Percentiles rank a stretch among this genome's conserved stretches.
Conservation (phyloP, 2,329 filamentous ascomycete species). For the Cladosporium sp. region DNA sequence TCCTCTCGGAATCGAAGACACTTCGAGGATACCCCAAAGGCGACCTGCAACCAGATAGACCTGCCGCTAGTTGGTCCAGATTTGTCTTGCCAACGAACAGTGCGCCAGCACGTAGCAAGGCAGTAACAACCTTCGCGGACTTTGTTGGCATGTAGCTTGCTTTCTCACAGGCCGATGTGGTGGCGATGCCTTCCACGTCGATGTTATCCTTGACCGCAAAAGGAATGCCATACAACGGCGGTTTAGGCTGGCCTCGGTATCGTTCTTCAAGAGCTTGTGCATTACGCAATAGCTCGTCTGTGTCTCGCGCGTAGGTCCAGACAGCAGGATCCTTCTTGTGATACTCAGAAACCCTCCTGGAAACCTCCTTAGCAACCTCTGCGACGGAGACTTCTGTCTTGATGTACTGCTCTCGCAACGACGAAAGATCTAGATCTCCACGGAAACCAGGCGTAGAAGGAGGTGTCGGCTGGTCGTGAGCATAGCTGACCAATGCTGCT, state of each 20-base stretch:
- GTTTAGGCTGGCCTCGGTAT: constrained; percentile 46
- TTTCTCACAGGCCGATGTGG: constrained; percentile 56
- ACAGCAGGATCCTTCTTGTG: constrained; percentile 51
- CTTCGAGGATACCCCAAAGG: constrained; percentile 60
- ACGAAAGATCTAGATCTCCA: constrained; percentile 47
- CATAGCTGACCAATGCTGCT: constrained; percentile 43
- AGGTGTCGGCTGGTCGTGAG: constrained; percentile 36
- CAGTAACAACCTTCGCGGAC: constrained; percentile 55
- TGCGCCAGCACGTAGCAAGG: constrained; percentile 54
- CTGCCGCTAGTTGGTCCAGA: constrained; percentile 65
- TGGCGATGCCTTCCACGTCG: constrained; percentile 53
- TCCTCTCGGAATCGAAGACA: constrained; percentile 52
- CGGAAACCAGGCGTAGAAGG: constrained; percentile 45
- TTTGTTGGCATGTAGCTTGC: constrained; percentile 51
- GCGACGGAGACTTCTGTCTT: constrained; percentile 47
- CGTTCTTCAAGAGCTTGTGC: constrained; percentile 45
- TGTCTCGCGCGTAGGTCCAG: constrained; percentile 52
- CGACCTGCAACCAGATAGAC: constrained; percentile 60
- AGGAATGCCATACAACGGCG: constrained; percentile 58
- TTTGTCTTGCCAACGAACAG: constrained; percentile 64
- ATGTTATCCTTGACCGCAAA: constrained; percentile 62
- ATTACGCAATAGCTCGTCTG: constrained; percentile 44
- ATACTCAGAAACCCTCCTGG: constrained; percentile 53
- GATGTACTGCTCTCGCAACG: constrained; percentile 49
- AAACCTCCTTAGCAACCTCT: constrained; percentile 48